Base-by-base conservation (phyloP, 1,284 basidiomycete genomes). In the Takashimella koratensis region DNA sequence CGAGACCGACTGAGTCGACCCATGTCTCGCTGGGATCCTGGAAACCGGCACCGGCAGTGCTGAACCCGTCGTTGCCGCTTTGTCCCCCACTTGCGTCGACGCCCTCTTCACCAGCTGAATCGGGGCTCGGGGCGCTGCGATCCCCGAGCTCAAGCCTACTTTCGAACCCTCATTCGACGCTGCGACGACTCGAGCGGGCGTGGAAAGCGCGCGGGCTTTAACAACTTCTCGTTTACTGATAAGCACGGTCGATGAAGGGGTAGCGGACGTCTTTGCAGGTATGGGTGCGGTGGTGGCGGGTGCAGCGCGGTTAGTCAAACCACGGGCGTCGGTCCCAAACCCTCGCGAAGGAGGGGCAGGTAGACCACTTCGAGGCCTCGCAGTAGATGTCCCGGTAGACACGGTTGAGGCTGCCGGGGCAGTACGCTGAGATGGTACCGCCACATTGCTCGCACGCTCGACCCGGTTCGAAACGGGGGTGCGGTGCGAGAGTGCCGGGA, bases 181-280 rank as follows among this genome's bases (percentile, higher is more conserved):
- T n/a, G n/a, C n/a, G n/a, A n/a, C 30, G 13, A 53, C 23, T 2
- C 46, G 21, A 4, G 62, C 62, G 22, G 62, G 59, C 5, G 63
- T 62, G 3, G 63, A 64, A 5, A 58, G 40, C 10, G 63, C 54
- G 23, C 63, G 52, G 11, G 50, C 24, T 41, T 62, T 63, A 26
- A n/a, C 26, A 40, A 30, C 21, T 40, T 13, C 4, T 11, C 25
- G 3, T 45, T 19, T 36, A 36, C 10, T 8, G 8, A 16, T 8
- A 36, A 16, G 8, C 10, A 16, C 10, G 16, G 16, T 36, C 8
- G 16, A 8, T 36, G 30, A 36, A 8, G 30, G 30, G 8, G 30
- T 36, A 8, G 16, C 30, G 16, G 30, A 36, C 10, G 30, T 36
- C 30, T 36, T 36, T 8, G 8, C 16, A 16, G 8, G 8, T 8